Percentiles rank a stretch among this genome's conserved stretches.
phyloP scores from a whole-genome alignment of 1,139 yeast genomes.

The Sugiyamaella japonica region DNA sequence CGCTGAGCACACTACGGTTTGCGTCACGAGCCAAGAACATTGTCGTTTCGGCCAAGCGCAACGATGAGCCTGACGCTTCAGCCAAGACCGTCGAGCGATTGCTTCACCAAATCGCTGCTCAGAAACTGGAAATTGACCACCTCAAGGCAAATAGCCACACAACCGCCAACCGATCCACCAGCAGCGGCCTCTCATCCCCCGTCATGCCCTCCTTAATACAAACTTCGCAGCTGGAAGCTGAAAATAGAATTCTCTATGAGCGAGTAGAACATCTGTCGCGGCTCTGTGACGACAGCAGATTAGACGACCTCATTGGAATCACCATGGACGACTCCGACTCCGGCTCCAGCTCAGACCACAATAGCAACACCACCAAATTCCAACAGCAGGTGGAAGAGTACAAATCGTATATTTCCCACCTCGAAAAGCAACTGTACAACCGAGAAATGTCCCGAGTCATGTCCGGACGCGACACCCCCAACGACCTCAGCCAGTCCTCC shows the following conservation, averaged over 20 bases:
- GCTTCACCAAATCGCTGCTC: slow-evolving; percentile 44
- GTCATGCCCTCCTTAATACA: slow-evolving; percentile 27
- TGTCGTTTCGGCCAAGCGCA: slow-evolving; percentile 63
- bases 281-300: slow-evolving; percentile 56
- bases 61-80: slow-evolving; percentile 33
- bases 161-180: background rate
- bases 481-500: slow-evolving; percentile 13
- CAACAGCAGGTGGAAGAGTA: slow-evolving; percentile 54
- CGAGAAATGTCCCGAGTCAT: slow-evolving; percentile 33
- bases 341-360: slow-evolving; percentile 10
- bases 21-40: slow-evolving; percentile 93
- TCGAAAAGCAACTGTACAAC: slow-evolving; percentile 57
- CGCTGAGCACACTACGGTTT: slow-evolving; percentile 82
- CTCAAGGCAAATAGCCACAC: slow-evolving; percentile 26
- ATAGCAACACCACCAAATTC: slow-evolving; percentile 9
- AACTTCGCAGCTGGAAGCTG: slow-evolving; percentile 55
- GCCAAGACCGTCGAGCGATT: slow-evolving; percentile 32
- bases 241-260: slow-evolving; percentile 60
- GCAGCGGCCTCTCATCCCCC: slow-evolving; percentile 13
- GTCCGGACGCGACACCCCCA: slow-evolving; percentile 10
- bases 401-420: slow-evolving; percentile 59
- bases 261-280: slow-evolving; percentile 68
- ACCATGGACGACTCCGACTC: slow-evolving; percentile 24
- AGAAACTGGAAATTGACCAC: slow-evolving; percentile 40
- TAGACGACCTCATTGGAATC: slow-evolving; percentile 46